Conservation (phyloP, 23 red algal species). For the Gracilariopsis chorda region DNA sequence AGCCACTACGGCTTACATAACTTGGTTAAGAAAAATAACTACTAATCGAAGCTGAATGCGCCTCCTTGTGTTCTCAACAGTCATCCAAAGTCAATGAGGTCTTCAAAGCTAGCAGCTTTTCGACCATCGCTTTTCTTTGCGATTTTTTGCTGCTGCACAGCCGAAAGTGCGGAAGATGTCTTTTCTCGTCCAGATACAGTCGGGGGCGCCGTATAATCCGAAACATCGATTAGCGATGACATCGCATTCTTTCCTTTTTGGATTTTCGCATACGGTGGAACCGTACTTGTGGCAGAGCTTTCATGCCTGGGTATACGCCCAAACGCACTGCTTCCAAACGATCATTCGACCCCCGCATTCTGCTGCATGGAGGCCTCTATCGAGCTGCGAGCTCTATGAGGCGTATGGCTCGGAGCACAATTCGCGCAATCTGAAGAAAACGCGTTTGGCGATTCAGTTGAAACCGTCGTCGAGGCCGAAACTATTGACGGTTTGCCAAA, state of each 20-base stretch:
- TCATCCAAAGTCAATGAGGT: conserved; percentile 16
- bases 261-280: neutral
- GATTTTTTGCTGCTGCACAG: neutral
- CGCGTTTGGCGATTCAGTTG: neutral
- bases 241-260: neutral
- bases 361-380: neutral
- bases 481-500: neutral
- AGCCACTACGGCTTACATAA: conserved; percentile 17
- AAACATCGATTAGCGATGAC: neutral
- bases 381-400: neutral
- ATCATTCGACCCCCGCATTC: neutral
- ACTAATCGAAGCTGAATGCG: conserved; percentile 27
- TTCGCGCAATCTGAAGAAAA: neutral
- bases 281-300: neutral
- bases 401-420: neutral
- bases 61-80: too few species aligned
- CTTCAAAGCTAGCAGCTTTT: conserved; percentile 12
- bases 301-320: neutral
- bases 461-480: neutral
- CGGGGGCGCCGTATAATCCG: neutral
- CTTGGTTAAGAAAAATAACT: conserved; percentile 4
- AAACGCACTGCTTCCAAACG: neutral
- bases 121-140: neutral
- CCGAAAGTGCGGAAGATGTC: neutral
- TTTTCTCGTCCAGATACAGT: neutral